phyloP scores from a whole-genome alignment of 768 basidiomycete species.

The Favolaschia claudopus region DNA sequence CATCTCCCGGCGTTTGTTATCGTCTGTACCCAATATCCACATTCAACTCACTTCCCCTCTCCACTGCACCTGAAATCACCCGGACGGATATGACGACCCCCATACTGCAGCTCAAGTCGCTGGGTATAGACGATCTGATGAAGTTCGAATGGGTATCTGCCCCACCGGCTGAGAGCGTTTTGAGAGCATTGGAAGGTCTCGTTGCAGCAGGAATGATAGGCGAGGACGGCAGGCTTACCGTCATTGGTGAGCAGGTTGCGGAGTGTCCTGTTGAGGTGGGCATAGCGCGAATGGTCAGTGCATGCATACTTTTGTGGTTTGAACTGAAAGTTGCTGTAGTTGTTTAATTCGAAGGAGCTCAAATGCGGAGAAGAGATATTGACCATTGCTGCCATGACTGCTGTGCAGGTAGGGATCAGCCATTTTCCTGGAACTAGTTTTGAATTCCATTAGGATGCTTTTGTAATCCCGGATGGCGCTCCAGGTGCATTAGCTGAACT shows the following conservation, averaged over 20 bases:
- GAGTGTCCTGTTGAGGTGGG: conserved; percentile 95
- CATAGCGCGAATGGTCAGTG: conserved; percentile 89
- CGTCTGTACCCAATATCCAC: conserved; percentile 80
- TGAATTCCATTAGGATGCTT: conserved; percentile 71
- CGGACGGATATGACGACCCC: conserved; percentile 91
- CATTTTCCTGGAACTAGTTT: neutral
- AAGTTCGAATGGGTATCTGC: conserved; percentile 95
- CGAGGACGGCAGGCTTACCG: conserved; percentile 78
- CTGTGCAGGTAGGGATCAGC: conserved; percentile 74
- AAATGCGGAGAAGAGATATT: conserved; percentile 95
- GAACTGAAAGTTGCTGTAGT: conserved; percentile 48
- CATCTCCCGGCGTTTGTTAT: conserved; percentile 91
- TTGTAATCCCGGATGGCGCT: conserved; percentile 87
- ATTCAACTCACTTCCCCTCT: conserved; percentile 66
- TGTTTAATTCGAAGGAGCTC: conserved; percentile 86
- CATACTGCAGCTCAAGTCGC: conserved; percentile 91
- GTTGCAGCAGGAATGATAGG: conserved; percentile 85
- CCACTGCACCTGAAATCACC: conserved; percentile 89
- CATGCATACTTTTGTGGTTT: neutral
- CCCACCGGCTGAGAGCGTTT: conserved; percentile 85
- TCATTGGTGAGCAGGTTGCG: conserved; percentile 84
- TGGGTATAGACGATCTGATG: conserved; percentile 95
- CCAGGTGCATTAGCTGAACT: conserved; percentile 88
- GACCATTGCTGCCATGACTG: conserved; percentile 95
- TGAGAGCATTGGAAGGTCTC: conserved; percentile 87